Evolutionary conservation across 805 yeast genomes (phyloP), one percentile per base, ranked within the genome.

Genomic region (Saccharomycopsis sp.): DNA sequence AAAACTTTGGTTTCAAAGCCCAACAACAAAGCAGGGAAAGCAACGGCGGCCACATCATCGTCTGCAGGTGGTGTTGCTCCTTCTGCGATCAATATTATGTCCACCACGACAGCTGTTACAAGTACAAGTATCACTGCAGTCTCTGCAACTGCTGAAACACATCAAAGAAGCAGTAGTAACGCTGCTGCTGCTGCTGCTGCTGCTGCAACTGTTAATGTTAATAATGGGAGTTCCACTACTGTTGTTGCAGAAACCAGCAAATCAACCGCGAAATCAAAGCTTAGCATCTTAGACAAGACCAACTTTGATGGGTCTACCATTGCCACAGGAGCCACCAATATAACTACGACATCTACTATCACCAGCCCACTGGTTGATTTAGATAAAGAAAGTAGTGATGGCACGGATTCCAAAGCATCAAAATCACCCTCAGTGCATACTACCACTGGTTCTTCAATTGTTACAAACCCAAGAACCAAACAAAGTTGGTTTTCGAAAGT

Each of bases 401-500:
- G 18, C 15, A 35, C 33, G 15, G 48, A 36, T 18, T 36, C 42
- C 6, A 40, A 40, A 17, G 36, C 33, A 22, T 44, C 48, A 8
- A 45, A 45, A 30, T 27, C 45, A 9, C 48, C 48, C 10, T 45
- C 48, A 22, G 36, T 45, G 6, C 36, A 33, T 3, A 39, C 43
- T 21, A 42, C 43, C 3, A 32, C 41, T 16, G 46, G 34, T 7
- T 38, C 45, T 3, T 35, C 40, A 12, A 45, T 39, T 10, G 33
- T 30, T 8, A 43, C 46, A 4, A 45, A 45, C 22, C 45, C 45
- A 17, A 44, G 33, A 16, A 31, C 39, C 5, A 59, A 57, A 31
- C 53, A 55, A 34, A 58, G 57, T 40, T 59, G 63, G 63, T 65
- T 66, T 45, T 63, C 72, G 2, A 59, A 59, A 39, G 56, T 65